Percentiles rank a stretch among this genome's conserved stretches.
phyloP scores from a whole-genome alignment of 139 green algal genomes.

The Chloropicon primus region DNA sequence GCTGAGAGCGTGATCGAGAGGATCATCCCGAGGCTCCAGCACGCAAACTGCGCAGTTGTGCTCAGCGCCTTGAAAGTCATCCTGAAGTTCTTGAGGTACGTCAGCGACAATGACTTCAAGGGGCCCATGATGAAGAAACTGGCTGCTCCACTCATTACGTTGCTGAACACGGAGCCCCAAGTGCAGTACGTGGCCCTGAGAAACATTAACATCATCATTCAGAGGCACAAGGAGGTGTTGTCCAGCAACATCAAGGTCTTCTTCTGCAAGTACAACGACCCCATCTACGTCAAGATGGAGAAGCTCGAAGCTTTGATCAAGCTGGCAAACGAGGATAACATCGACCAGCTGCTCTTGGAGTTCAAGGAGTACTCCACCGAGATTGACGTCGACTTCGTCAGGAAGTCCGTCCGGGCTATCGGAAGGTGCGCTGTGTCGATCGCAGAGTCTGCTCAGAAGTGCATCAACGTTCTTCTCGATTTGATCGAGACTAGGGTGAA shows the following conservation, averaged over 20 bases:
- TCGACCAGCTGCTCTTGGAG: conserved; percentile 96
- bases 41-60: conserved; percentile 95
- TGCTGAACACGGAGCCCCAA: conserved; percentile 85
- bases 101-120: neutral
- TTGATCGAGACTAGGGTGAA: conserved; percentile 90
- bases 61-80: conserved; percentile 87
- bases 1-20: conserved; percentile 86
- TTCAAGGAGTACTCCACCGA: conserved; percentile 99
- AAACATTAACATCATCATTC: conserved; percentile 95
- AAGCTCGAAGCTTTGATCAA: conserved; percentile 98
- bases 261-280: conserved; percentile 99
- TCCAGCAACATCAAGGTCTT: conserved; percentile 95
- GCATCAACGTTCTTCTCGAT: conserved; percentile 95
- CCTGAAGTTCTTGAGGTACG: conserved; percentile 25
- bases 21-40: conserved; percentile 91
- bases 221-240: conserved; percentile 57
- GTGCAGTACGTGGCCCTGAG: conserved; percentile 96
- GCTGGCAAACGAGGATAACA: conserved; percentile 74
- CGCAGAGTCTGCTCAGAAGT: conserved; percentile 72
- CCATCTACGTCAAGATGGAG: conserved; percentile 97
- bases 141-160: conserved; percentile 87
- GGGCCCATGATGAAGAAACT: conserved; percentile 53
- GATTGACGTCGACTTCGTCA: conserved; percentile 98
- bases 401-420: conserved; percentile 82
- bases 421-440: conserved; percentile 83